Base-by-base conservation (phyloP, 352 stramenopile genomes). In the Discostella stelligera region DNA sequence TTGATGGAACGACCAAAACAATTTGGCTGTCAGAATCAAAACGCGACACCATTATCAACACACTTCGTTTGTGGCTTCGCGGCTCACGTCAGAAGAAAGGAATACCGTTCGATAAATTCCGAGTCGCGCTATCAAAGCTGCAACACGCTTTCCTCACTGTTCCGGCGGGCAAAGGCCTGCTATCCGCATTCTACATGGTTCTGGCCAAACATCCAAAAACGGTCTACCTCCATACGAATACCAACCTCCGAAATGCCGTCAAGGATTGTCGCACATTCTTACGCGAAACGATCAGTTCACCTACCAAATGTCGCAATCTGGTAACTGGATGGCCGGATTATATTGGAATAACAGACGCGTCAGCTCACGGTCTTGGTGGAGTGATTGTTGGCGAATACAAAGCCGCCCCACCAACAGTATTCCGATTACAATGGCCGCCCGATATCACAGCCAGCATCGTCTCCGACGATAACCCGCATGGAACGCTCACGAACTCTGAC, bases 401-500 rank as follows among this genome's bases (percentile, higher is more conserved):
- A 27, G n/a, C 10, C n/a, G 9, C 30, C 6, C 18, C 53, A 3
- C 68, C 68, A 6, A 76, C 59, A 1, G 27, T 76, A 0, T 76
- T 70, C 16, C n/a, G 58, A 6, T 8, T 70, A 11, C 56, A 74
- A 48, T 76, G 73, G 73, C 59, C 65, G 73, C 59, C 65, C 1
- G 27, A 32, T 32, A 46, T 71, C 25, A 72, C 76, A 3, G 55
- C 55, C 48, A 9, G 1, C 10, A 41, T 79, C 14, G n/a, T 64
- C 0, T 55, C 63, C 32, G n/a, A 21, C 1, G 20, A 50, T 3
- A 72, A 72, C 30, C 58, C 53, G 13, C 39, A 9, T 11, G 65
- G 71, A 1, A 18, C 7, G 11, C 44, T 79, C 16, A 79, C 71
- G 30, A 79, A 79, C 18, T 79, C 63, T 13, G 71, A 79, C 49